Base-by-base conservation (phyloP, 345 rosid species). In the Syzygium grande region DNA sequence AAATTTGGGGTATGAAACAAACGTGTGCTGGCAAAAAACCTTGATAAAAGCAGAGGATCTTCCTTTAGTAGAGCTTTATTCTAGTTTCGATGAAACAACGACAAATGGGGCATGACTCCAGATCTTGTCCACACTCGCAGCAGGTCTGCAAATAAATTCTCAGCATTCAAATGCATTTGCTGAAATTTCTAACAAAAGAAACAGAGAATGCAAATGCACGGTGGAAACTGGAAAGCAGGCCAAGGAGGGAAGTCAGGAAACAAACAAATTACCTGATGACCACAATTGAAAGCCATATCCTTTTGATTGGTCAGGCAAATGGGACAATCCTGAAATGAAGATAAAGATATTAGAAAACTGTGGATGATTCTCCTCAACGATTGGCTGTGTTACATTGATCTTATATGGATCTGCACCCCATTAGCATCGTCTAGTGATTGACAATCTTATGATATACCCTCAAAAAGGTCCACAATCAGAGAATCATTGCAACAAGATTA, bases 121-220 rank as follows among this genome's bases (percentile, higher is more conserved):
- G 98, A 91, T 89, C 96, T 91, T 94, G 93, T 84, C 97, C 99
- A 61, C 99, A 97, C 51, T 93, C 97, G 34, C 96, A 96, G 90
- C 99, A 97, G 9, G 98, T 97, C 97, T 97, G 91, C 91, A 88
- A 84, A 86, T 86, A 23, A 58, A 5, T 51, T 51, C 68, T 65
- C 46, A 65, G 84, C 46, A 51, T 29, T 53, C 23, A 14, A 41
- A 63, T 52, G 80, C 68, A 46, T 68, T 59, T 55, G 52, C 61
- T 16, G 80, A 38, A 89, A n/a, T 0, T 38, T 73, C 38, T 34
- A 73, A 41, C 49, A 73, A 38, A 38, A 34, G 27, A 38, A 73
- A 73, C 6, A 73, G 79, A 34, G 83, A 73, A 19, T 38, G 49
- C 25, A 73, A 38, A 73, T 38, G 41, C 83, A 73, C 6, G 14